Base-by-base conservation (phyloP, 73 alveolate species). In the Paramecium octaurelia region DNA sequence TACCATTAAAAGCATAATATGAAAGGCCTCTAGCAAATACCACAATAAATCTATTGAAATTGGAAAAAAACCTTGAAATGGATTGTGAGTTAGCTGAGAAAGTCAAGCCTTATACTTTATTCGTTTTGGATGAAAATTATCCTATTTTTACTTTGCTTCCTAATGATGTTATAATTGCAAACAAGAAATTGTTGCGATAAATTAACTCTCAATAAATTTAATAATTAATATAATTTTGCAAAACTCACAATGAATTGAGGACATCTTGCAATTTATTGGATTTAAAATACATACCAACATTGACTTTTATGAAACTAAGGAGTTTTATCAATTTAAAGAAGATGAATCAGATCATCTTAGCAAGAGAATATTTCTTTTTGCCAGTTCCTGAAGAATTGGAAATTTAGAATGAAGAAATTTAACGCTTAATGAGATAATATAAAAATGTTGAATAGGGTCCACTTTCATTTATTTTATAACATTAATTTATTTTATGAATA, bases 341-440 rank as follows among this genome's bases (percentile, higher is more conserved):
- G 18, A 23, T 75, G 35, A 29, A 29, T 35, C n/a, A 42, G 16
- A 38, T 75, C 7, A 4, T 75, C 4, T 35, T 75, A 60, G 88
- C 88, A 12, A 75, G 46, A 75, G 58, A 75, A 75, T 75, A 75
- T 18, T 75, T 75, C 60, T 75, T 75, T 42, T 20, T 75, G 18
- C 58, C 68, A 20, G 68, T 75, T 4, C 34, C 57, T 35, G 68
- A 75, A 20, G 68, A 75, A 4, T 29, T 38, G 10, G 85, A 68
- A 68, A 34, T 31, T 7, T 1, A 68, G 27, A 75, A 75, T 36
- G 59, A 75, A 14, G 38, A 34, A 36, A 75, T 75, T n/a, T 1
- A 14, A 10, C 12, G 12, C 18, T 29, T 75, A 29, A 75, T 42
- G 60, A 75, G 29, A 29, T 11, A 75, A 42, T 35, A 75, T 38